Evolutionary conservation across 768 basidiomycete species (phyloP), one percentile per base, ranked within the genome.

Genomic region (Paxillus involutus): DNA sequence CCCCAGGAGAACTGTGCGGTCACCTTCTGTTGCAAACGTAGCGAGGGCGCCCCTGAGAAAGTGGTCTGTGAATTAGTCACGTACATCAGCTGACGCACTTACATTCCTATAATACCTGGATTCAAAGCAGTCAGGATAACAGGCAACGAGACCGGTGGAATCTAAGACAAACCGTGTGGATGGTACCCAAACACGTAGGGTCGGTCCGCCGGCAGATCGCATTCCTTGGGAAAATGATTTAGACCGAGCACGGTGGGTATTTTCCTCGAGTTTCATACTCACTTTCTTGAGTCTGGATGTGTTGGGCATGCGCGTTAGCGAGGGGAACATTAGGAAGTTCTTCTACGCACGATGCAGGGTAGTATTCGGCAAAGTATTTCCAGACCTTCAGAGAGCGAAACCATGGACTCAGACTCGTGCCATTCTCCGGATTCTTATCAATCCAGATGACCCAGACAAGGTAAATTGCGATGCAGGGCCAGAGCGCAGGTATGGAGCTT

Each of bases 131-230:
- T 63, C 12, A 66, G 57, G 41, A 17, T 10, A 19, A 35, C 6
- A 17, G 11, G 1, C 24, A 19, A 13, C 4, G 41, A 43, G 29
- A 55, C 19, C 35, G 55, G 4, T 16, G 1, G n/a, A 19, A 8
- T 19, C 10, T 32, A 41, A 51, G 44, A 67, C 81, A 33, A 55
- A 87, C 95, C 97, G 71, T 99, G 97, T 16, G 97, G 97, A 71
- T 99, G 97, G 71, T 98, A 98, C 8, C 96, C 97, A 72, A 99
- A 99, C 13, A 99, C 82, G 73, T 99, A 99, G 17, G 91, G 88
- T 58, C 94, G 77, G 69, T 97, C 92, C 11, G 96, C 76, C 0
- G 96, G 94, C 21, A 99, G 79, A 59, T 96, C 91, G 35, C 84
- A 87, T 73, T 93, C 94, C 94, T 68, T 52, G 48, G 14, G 19